Conservation (phyloP, 2,329 filamentous ascomycete species). For the Gnomoniopsis smithogilvyi region DNA sequence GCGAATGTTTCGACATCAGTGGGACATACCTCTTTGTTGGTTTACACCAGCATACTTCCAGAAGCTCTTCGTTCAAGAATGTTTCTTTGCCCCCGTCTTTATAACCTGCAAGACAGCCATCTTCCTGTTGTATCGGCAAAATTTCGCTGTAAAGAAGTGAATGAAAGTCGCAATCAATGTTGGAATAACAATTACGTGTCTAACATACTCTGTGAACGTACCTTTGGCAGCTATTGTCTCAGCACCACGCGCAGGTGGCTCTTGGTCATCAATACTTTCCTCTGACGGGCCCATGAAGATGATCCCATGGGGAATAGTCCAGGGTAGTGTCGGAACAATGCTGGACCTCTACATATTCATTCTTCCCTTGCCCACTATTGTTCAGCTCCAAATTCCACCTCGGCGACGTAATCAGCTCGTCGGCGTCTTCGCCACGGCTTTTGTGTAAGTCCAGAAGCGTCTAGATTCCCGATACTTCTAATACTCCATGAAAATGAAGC, state of each 20-base stretch:
- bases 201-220: background rate
- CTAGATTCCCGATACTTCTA: too few relatives aligned
- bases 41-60: background rate
- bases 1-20: background rate
- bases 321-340: background rate
- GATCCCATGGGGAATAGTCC: background rate
- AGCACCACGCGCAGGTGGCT: background rate
- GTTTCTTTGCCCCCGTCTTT: background rate
- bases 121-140: background rate
- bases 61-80: background rate
- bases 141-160: background rate
- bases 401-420: background rate
- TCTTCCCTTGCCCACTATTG: background rate
- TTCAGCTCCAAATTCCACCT: background rate
- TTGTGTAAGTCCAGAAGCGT: background rate
- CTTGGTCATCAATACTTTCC: background rate
- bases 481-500: too few relatives aligned
- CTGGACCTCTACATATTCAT: background rate
- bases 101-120: background rate
- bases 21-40: background rate
- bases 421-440: background rate
- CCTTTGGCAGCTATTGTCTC: background rate
- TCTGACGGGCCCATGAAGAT: background rate
- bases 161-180: background rate
- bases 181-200: background rate